Conservation (phyloP, 2,329 filamentous ascomycete species). For the Curvularia lunata region DNA sequence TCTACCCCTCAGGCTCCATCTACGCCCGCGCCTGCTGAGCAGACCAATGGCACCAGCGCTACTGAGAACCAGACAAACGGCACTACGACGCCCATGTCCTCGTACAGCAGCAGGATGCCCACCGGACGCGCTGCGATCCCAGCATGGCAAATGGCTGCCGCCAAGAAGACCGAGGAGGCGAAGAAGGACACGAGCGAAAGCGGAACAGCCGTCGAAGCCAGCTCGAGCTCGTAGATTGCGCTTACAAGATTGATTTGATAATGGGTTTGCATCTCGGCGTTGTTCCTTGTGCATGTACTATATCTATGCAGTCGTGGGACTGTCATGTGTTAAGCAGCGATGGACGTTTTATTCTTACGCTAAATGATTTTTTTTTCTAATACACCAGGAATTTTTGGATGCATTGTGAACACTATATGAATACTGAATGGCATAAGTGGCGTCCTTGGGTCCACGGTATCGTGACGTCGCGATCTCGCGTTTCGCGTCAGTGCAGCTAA, state of each 20-base stretch:
- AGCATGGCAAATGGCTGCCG: conserved; percentile 61
- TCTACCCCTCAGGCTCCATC: conserved; percentile 24
- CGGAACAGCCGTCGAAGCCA: conserved; percentile 45
- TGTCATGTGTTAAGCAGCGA: not conserved
- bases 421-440: not conserved
- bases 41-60: conserved; percentile 24
- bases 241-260: not conserved
- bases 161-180: conserved; percentile 54
- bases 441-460: conserved; percentile 1
- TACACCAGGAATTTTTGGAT: not conserved
- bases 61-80: conserved; percentile 32
- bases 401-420: too few relatives aligned
- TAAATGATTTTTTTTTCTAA: not conserved
- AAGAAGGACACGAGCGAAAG: conserved; percentile 53
- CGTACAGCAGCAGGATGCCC: conserved; percentile 43
- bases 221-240: conserved; percentile 32
- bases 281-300: conserved; percentile 18
- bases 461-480: conserved; percentile 27
- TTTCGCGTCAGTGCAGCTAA: conserved; percentile 24
- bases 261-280: conserved; percentile 11
- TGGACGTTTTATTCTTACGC: not conserved
- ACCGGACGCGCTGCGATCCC: conserved; percentile 56
- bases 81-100: conserved; percentile 24
- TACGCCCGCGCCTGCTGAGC: conserved; percentile 28
- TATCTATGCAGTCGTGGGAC: not conserved